Conservation (phyloP, 768 basidiomycete species). For the Royoungia palumana region DNA sequence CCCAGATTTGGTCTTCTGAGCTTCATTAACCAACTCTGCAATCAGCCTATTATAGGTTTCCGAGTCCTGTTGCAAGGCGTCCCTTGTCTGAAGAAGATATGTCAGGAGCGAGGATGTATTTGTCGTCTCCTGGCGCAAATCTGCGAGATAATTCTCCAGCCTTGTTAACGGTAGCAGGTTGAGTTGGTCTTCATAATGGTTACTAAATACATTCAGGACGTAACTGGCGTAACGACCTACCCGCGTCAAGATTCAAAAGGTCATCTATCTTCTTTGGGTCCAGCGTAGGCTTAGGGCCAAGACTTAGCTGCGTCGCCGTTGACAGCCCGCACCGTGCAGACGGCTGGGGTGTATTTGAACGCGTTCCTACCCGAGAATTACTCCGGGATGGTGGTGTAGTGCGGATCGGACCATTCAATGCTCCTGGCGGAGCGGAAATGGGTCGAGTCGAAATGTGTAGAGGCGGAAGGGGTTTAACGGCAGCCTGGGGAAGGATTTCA, state of each 20-base stretch:
- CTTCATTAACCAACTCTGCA: conserved; percentile 88
- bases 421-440: conserved; percentile 73
- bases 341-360: conserved; percentile 43
- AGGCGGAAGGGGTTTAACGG: conserved; percentile 66
- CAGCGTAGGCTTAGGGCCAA: conserved; percentile 77
- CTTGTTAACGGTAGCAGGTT: conserved; percentile 65
- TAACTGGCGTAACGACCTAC: conserved; percentile 39
- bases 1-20: conserved; percentile 75
- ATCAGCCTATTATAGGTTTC: conserved; percentile 90
- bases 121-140: conserved; percentile 69
- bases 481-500: conserved; percentile 74
- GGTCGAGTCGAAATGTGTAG: conserved; percentile 82
- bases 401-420: conserved; percentile 37
- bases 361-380: conserved; percentile 53
- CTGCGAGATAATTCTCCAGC: conserved; percentile 63
- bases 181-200: conserved; percentile 53
- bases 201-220: conserved; percentile 3
- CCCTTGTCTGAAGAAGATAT: conserved; percentile 75
- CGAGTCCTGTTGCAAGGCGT: conserved; percentile 80
- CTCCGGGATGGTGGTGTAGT: conserved; percentile 34
- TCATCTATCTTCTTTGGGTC: conserved; percentile 63
- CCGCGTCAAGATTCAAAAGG: conserved; percentile 62
- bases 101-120: conserved; percentile 75
- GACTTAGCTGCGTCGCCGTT: conserved; percentile 39
- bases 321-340: conserved; percentile 31